Evolutionary conservation across 768 basidiomycete genomes (phyloP), one percentile per base, ranked within the genome.

Genomic region (Suillus variegatus): DNA sequence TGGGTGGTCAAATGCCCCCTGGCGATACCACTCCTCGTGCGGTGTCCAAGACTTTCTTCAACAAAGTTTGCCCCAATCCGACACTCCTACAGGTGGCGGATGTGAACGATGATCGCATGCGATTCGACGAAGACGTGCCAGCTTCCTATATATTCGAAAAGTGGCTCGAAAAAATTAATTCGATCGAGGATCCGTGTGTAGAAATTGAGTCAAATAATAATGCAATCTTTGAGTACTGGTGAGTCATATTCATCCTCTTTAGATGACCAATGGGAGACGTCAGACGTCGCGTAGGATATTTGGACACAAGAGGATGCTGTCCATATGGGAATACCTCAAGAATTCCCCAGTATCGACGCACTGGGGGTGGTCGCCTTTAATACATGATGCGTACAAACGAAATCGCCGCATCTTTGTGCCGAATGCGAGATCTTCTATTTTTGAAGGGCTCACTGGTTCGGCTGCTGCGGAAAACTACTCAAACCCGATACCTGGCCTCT

Each of bases 11-110:
- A 3, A 80, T 81, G 72, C 75, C 76, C 1, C 22, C 70, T 0
- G 79, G 72, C 5, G 76, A 77, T 20, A 6, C 60, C 20, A 71
- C 75, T 0, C 79, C 81, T 6, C 73, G 77, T 0, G 74, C 82
- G 1, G 78, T 85, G 3, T 70, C 71, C 8, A 68, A 70, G 32
- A 73, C 74, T 6, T 81, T 78, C 68, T 85, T 76, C 66, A 71
- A 77, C n/a, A 68, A 76, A 65, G 77, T 81, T 3, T 85, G 84
- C 70, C 80, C 77, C 5, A 67, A 76, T 6, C 74, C 76, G 18
- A 78, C 75, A 0, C 18, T 79, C 28, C 32, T 85, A 25, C 66
- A 72, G 32, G 74, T 73, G 18, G 63, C 70, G 1, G 67, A 73
- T 18, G 55, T 80, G 61, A 76, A 74, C 38, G 73, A 67, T 55